Evolutionary conservation across 306 rosid genomes (phyloP).

Genomic region (Prunus dulcis): DNA sequence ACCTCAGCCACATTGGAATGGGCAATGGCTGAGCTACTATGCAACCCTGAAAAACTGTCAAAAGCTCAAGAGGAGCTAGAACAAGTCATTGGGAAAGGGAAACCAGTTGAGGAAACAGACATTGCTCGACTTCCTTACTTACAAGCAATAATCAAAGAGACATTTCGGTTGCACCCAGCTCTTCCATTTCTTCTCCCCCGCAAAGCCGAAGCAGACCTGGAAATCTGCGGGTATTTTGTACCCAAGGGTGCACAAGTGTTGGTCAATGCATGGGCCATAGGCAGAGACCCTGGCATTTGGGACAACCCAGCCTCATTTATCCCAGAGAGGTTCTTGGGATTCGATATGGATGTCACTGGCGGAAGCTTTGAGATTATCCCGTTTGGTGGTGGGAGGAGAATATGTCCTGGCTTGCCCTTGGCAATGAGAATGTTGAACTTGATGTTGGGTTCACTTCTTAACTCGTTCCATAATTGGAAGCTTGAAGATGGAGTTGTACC

Average conservation of each 20-base stretch:
- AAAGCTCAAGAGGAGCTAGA: conserved; percentile 22
- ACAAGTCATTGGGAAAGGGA: conserved; percentile 20
- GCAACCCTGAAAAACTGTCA: conserved; percentile 10
- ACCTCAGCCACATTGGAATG: conserved; percentile 30
- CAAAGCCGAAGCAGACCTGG: conserved; percentile 15
- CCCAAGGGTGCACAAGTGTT: conserved; percentile 31
- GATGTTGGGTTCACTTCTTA: conserved; percentile 39
- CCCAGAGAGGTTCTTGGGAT: conserved; percentile 30
- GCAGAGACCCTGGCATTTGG: conserved; percentile 22
- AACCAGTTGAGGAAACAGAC: conserved; percentile 20
- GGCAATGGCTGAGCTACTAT: conserved; percentile 31
- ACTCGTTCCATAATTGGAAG: conserved; percentile 35
- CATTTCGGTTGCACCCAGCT: conserved; percentile 19
- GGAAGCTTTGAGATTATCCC: conserved; percentile 35
- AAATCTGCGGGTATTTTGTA: conserved; percentile 5
- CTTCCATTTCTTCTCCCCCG: conserved; percentile 17
- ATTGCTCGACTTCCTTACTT: conserved; percentile 21
- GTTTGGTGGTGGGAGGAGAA: conserved; percentile 39
- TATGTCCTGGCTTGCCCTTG: conserved; percentile 43
- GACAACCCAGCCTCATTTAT: conserved; percentile 14
- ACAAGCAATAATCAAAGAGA: conserved; percentile 33
- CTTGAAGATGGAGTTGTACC: conserved; percentile 26
- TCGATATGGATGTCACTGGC: conserved; percentile 13
- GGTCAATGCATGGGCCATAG: conserved; percentile 27
- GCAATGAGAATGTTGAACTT: conserved; percentile 36